Evolutionary conservation across 768 basidiomycete genomes (phyloP), one percentile per base, ranked within the genome.

Genomic region (Lyophyllum decastes): DNA sequence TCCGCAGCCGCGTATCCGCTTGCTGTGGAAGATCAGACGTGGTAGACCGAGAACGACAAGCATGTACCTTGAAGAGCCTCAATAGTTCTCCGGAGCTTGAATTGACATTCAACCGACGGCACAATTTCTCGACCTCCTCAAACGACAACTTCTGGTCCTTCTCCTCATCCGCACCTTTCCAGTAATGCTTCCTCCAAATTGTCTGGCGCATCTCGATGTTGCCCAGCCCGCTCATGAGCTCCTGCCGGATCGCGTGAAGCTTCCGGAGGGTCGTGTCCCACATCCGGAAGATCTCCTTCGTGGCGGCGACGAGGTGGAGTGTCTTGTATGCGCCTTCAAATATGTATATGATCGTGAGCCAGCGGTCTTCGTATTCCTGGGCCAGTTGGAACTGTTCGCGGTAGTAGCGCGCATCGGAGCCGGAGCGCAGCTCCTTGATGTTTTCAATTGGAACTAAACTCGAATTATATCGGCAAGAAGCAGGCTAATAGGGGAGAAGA

Each of bases 261-360:
- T 82, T 80, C 26, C 82, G 81, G 16, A 96, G 71, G 0, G 90
- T 89, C 49, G 76, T 76, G 57, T 91, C 82, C 66, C 88, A 82
- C 61, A 90, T 83, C 9, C 62, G 61, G 59, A 77, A 78, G 1
- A 78, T 68, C 21, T 78, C 78, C 52, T 75, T 71, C 0, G 88
- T 87, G 0, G 87, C 78, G 0, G 92, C 88, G 60, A 96, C 82
- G 59, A 96, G 79, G 66, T 98, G 93, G 19, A 94, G 81, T 0
- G 90, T 88, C 76, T 94, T 96, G 80, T 92, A 94, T 41, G 78
- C 78, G 38, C 84, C 88, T 54, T 88, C 86, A 55, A 88, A 75
- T 49, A 91, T 83, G 68, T 96, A 95, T 57, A 95, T 82, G 75
- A 96, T 85, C 0, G 92, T 92, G 59, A 96, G 80, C 92, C 94